Evolutionary conservation across 495 filamentous ascomycete species (phyloP).

Genomic region (Barbatosphaeria neglecta): DNA sequence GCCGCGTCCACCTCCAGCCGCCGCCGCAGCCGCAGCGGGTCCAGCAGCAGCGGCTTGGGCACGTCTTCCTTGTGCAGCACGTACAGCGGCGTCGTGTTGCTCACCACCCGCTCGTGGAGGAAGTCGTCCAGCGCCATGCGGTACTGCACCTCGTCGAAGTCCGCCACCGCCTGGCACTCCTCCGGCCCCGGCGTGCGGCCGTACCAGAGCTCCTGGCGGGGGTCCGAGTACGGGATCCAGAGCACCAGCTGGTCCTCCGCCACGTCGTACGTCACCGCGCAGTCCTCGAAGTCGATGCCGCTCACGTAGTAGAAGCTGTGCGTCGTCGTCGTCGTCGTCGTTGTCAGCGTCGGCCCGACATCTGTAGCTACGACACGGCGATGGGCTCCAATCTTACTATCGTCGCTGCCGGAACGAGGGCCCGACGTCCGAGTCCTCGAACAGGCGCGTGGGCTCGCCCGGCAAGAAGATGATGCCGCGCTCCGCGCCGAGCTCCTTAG

Average conservation of each 20-base stretch:
- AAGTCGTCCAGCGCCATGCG: conserved; percentile 21
- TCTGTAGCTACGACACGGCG: too few relatives aligned
- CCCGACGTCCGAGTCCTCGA: conserved; percentile 50
- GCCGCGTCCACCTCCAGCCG: conserved; percentile 27
- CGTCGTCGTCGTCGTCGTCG: too few relatives aligned
- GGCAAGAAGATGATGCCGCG: conserved; percentile 54
- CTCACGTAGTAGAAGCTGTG: conserved; percentile 56
- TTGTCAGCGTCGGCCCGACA: too few relatives aligned
- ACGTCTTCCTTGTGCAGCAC: conserved; percentile 28
- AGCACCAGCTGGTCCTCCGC: conserved; percentile 42
- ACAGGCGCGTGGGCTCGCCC: conserved; percentile 33
- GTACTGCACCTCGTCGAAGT: conserved; percentile 41
- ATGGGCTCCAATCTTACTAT: conserved; percentile 29
- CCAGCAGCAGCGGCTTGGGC: conserved; percentile 11
- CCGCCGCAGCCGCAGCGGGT: conserved; percentile 16
- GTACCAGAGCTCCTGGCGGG: conserved; percentile 46
- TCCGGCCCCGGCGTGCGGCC: conserved; percentile 41
- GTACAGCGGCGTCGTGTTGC: conserved; percentile 25
- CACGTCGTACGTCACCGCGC: conserved; percentile 52
- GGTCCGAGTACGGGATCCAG: conserved; percentile 48
- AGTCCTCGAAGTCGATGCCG: conserved; percentile 50
- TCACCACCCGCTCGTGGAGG: conserved; percentile 14
- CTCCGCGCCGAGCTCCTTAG: conserved; percentile 47
- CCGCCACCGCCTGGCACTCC: conserved; percentile 36
- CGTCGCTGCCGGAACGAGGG: conserved; percentile 52